Conservation (phyloP, 805 yeast species). For the Nakazawaea siamensis region DNA sequence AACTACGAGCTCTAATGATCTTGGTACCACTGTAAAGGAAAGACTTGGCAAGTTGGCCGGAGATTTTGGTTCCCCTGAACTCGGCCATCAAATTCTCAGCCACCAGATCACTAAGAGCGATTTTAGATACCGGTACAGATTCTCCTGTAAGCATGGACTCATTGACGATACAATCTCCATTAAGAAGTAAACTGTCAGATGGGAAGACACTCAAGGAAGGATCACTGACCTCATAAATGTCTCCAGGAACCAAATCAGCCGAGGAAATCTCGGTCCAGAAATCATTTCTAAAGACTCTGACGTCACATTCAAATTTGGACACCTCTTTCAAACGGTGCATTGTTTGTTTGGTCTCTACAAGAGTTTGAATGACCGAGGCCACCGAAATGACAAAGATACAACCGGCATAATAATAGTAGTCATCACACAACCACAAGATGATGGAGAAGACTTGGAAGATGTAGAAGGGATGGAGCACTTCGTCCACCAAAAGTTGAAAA, state of each 20-base stretch:
- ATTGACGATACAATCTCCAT: slow-evolving; percentile 95
- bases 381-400: slow-evolving; percentile 87
- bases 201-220: slow-evolving; percentile 71
- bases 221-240: slow-evolving; percentile 84
- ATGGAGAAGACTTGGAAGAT: slow-evolving; percentile 91
- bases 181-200: slow-evolving; percentile 77
- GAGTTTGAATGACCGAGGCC: slow-evolving; percentile 68
- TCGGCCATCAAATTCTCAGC: slow-evolving; percentile 50
- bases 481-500: slow-evolving; percentile 64
- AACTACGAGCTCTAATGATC: slow-evolving; percentile 71
- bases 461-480: slow-evolving; percentile 91
- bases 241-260: slow-evolving; percentile 88
- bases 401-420: slow-evolving; percentile 86
- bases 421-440: slow-evolving; percentile 84
- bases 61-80: slow-evolving; percentile 45
- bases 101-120: slow-evolving; percentile 54
- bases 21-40: slow-evolving; percentile 85
- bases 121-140: slow-evolving; percentile 90
- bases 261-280: slow-evolving; percentile 83
- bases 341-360: slow-evolving; percentile 78
- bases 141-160: slow-evolving; percentile 98
- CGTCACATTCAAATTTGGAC: slow-evolving; percentile 68
- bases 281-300: slow-evolving; percentile 85
- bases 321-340: slow-evolving; percentile 65
- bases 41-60: slow-evolving; percentile 62